A percentile compares a stretch with the other conserved stretches of the same genome.
Evolutionary conservation across 1,284 basidiomycete species (phyloP).

Genomic region (Fistulina hepatica): DNA sequence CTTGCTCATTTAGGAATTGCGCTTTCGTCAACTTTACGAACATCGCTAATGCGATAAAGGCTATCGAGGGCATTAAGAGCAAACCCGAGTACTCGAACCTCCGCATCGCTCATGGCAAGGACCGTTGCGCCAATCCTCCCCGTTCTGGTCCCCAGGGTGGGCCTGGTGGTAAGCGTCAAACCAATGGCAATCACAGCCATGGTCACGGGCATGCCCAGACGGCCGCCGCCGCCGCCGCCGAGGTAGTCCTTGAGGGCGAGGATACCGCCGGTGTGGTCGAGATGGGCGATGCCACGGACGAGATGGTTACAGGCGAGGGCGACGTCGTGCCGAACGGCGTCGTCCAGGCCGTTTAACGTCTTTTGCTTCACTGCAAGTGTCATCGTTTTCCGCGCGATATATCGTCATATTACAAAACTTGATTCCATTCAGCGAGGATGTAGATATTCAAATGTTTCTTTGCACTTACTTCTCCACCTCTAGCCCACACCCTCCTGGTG

Average conservation of each 20-base stretch:
- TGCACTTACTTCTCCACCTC: not conserved
- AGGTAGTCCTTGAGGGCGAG: not conserved
- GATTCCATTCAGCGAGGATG: not conserved
- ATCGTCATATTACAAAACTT: not conserved
- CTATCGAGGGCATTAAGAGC: conserved; percentile 84
- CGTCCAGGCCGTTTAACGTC: not conserved
- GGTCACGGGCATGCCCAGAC: conserved; percentile 31
- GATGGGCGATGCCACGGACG: not conserved
- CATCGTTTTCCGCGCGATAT: not conserved
- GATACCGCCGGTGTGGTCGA: not conserved
- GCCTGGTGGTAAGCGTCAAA: conserved; percentile 26
- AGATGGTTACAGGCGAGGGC: not conserved
- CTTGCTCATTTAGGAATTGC: conserved; percentile 52
- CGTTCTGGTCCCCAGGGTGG: conserved; percentile 67
- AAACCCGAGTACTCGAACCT: conserved; percentile 76
- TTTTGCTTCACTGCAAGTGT: not conserved
- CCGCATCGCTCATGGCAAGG: conserved; percentile 87
- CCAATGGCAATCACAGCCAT: conserved; percentile 20
- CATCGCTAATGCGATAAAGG: conserved; percentile 89
- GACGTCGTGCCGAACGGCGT: not conserved
- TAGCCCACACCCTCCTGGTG: no score
- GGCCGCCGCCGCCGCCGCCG: not conserved
- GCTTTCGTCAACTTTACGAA: conserved; percentile 91
- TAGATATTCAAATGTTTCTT: not conserved
- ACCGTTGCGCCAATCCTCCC: conserved; percentile 87